A percentile compares a stretch with the other conserved stretches of the same genome.
Evolutionary conservation across 441 rosid species (phyloP).

Genomic region (Brassica balearica): DNA sequence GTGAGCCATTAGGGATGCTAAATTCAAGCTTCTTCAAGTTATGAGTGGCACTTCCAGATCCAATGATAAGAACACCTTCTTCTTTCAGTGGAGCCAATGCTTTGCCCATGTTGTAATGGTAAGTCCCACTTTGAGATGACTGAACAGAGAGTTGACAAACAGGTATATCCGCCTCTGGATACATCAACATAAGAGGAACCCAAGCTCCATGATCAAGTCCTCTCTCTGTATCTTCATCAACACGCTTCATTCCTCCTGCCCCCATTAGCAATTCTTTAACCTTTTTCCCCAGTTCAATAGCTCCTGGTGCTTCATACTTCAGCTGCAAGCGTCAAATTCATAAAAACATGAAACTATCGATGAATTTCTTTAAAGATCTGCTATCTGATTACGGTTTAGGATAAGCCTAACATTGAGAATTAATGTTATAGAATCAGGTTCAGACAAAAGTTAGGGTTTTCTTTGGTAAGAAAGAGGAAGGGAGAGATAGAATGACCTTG

Average conservation of each 20-base stretch:
- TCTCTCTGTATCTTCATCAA: constrained; percentile 64
- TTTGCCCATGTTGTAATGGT: constrained; percentile 87
- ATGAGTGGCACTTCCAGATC: constrained; percentile 86
- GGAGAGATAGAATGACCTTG: constrained; percentile 51
- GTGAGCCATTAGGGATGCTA: not conserved
- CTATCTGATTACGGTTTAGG: not conserved
- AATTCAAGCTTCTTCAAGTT: constrained; percentile 58
- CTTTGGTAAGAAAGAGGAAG: not conserved
- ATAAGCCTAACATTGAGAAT: not conserved
- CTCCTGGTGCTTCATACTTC: constrained; percentile 90
- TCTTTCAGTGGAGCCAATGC: constrained; percentile 78
- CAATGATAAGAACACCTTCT: constrained; percentile 84
- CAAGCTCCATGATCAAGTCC: constrained; percentile 97
- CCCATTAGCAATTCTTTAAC: constrained; percentile 70
- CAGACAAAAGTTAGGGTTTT: not conserved
- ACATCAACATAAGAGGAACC: constrained; percentile 81
- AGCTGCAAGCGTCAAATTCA: constrained; percentile 46
- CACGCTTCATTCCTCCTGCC: constrained; percentile 54
- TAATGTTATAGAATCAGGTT: not conserved
- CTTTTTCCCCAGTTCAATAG: constrained; percentile 75
- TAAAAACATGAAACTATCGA: not conserved
- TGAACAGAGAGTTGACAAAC: constrained; percentile 90
- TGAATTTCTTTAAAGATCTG: not conserved
- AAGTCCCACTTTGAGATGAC: constrained; percentile 54
- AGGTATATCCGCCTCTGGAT: constrained; percentile 84